Evolutionary conservation across 2,329 filamentous ascomycete species (phyloP), one percentile per base, ranked within the genome.

Genomic region (Xylariaceae sp.): DNA sequence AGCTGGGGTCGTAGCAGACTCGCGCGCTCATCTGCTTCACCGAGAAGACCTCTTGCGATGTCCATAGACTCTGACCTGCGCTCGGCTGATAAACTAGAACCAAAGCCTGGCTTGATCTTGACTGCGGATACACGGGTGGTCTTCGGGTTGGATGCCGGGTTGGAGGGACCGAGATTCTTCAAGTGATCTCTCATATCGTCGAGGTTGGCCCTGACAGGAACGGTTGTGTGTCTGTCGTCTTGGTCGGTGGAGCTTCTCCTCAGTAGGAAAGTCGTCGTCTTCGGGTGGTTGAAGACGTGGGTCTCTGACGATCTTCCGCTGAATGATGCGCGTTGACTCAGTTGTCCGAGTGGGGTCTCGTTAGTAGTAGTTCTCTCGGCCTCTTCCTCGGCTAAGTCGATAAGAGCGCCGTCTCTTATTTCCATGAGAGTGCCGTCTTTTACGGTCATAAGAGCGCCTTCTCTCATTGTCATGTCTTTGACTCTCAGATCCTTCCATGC

Each of bases 141-240:
- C 70, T 82, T 84, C 1, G 86, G 86, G 57, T 86, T 84, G 13
- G 82, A 80, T 4, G 86, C 86, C 17, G 82, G 81, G 68, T 88
- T 89, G 1, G 85, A 87, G 0, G 86, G 86, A 0, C 86, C 86
- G 0, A 88, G 80, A 62, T 84, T 81, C 64, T 84, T 86, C 50
- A 88, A 75, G 64, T 87, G 83, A 67, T 84, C 80, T 66, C 78
- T 80, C 75, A 87, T 83, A 55, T 88, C 84, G 55, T 83, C 79
- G 35, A 86, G 75, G 55, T 84, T 87, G 4, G 83, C 81, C 65
- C 84, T 81, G 4, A 87, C 76, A 1, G 84, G 76, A 5, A 87
- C 76, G 0, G 78, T 75, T 0, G 75, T 75, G 45, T 73, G 75
- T n/a, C 78, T 77, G 18, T 82, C 82, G 55, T 86, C 83, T 1